These are phyloP conservation scores for Rhamnella rubrinervis DNA, from an alignment of 331 rosid species.

Conservation along the genomic window DNA sequence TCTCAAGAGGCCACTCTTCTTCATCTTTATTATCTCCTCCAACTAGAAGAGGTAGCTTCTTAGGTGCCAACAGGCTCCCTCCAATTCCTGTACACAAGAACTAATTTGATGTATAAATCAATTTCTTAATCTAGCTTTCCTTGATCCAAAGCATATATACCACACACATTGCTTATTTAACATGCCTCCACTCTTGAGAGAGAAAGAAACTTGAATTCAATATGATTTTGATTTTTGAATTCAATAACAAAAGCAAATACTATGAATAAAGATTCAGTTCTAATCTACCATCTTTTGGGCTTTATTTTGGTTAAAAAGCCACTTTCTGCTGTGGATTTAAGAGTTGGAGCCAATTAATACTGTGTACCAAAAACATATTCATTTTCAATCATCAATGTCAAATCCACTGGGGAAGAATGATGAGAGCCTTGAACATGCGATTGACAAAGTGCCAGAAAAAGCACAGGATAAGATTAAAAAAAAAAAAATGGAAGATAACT, in stretches of 20 bases:
- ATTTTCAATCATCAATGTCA: too few species aligned
- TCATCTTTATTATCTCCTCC: constrained; percentile 18
- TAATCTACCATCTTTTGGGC: too few species aligned
- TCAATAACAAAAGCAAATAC: too few species aligned
- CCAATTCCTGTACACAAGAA: constrained; percentile 20
- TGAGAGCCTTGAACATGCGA: neutral
- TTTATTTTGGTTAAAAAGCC: too few species aligned
- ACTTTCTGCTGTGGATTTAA: neutral
- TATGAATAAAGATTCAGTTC: too few species aligned
- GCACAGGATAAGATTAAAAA: neutral
- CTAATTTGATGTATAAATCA: constrained; percentile 13
- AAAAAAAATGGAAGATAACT: neutral
- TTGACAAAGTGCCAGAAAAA: neutral
- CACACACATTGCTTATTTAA: too few species aligned
- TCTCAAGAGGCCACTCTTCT: constrained; percentile 20
- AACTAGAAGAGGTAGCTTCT: constrained; percentile 22
- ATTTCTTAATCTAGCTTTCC: too few species aligned
- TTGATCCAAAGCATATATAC: too few species aligned
- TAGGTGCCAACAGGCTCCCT: constrained; percentile 25
- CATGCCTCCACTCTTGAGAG: too few species aligned
- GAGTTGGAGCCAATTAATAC: neutral
- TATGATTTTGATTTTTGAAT: too few species aligned
- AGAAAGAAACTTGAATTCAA: too few species aligned
- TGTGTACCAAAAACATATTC: too few species aligned
- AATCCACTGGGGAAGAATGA: neutral